Evolutionary conservation across 2,329 filamentous ascomycete genomes (phyloP).

Genomic region (Trichoderma lentiforme): DNA sequence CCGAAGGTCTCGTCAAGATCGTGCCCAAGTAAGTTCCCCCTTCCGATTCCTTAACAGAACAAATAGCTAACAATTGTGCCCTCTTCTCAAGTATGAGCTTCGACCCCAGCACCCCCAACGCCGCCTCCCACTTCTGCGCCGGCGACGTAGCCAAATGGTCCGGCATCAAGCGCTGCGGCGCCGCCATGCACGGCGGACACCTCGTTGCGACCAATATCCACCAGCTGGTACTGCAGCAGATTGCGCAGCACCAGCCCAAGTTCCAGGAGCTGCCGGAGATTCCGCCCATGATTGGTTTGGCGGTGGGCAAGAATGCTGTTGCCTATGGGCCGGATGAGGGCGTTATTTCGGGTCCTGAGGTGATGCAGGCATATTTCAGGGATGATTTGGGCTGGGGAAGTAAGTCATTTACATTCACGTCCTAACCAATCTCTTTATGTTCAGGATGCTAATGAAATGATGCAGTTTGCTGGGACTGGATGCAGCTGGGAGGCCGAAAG

Average conservation of each 20-base stretch:
- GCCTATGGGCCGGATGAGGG: slow-evolving; percentile 58
- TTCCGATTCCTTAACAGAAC: neutral
- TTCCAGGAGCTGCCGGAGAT: slow-evolving; percentile 52
- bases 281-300: slow-evolving; percentile 66
- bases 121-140: slow-evolving; percentile 61
- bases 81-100: slow-evolving; percentile 49
- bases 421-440: neutral
- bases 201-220: slow-evolving; percentile 65
- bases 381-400: slow-evolving; percentile 64
- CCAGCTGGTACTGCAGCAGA: slow-evolving; percentile 52
- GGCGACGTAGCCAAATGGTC: slow-evolving; percentile 71
- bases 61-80: neutral
- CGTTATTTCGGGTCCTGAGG: slow-evolving; percentile 57
- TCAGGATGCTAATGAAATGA: slow-evolving; percentile 20
- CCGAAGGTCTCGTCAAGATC: slow-evolving; percentile 64
- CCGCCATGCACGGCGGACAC: slow-evolving; percentile 71
- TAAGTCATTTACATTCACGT: slow-evolving; percentile 37
- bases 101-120: slow-evolving; percentile 51
- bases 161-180: slow-evolving; percentile 76
- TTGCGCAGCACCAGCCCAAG: slow-evolving; percentile 39
- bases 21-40: slow-evolving; percentile 44
- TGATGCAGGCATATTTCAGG: slow-evolving; percentile 62
- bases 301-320: slow-evolving; percentile 67
- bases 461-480: slow-evolving; percentile 54
- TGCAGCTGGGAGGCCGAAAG: slow-evolving; percentile 43